These are phyloP conservation scores for Casuarina cunninghamiana DNA, from an alignment of 306 rosid genomes.

Conservation along the genomic window DNA sequence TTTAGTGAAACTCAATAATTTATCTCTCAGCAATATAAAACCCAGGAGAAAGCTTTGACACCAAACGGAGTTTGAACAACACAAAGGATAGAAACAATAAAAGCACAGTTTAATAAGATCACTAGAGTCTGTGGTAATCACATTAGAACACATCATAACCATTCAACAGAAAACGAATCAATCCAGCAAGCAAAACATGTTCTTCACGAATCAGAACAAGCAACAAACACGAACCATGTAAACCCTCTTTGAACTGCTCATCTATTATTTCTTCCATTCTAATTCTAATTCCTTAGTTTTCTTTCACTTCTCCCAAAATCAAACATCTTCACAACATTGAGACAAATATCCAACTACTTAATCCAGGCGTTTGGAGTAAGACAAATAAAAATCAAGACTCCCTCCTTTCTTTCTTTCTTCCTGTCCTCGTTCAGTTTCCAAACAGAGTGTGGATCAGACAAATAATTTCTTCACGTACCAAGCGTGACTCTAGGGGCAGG, in stretches of 20 bases:
- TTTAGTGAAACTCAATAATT: not conserved
- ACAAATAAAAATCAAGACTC: not conserved
- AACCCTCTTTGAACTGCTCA: not conserved
- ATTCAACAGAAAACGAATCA: not conserved
- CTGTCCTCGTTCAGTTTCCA: not conserved
- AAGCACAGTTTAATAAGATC: not conserved
- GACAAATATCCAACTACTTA: not conserved
- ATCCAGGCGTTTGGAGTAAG: not conserved
- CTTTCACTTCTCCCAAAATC: not conserved
- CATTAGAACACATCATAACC: not conserved
- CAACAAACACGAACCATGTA: not conserved
- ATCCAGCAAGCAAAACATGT: not conserved
- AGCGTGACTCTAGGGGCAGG: slow-evolving; percentile 79
- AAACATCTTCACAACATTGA: not conserved
- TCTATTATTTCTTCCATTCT: no score
- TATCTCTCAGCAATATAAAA: not conserved
- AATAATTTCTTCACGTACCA: slow-evolving; percentile 34
- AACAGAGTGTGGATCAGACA: not conserved
- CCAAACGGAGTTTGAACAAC: not conserved
- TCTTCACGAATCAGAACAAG: not conserved
- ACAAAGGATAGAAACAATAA: not conserved
- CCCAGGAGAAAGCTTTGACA: not conserved
- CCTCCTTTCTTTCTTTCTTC: not conserved
- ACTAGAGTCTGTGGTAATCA: not conserved
- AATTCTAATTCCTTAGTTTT: no score